Evolutionary conservation across 2,329 filamentous ascomycete genomes (phyloP).

Genomic region (Dothistroma pini): DNA sequence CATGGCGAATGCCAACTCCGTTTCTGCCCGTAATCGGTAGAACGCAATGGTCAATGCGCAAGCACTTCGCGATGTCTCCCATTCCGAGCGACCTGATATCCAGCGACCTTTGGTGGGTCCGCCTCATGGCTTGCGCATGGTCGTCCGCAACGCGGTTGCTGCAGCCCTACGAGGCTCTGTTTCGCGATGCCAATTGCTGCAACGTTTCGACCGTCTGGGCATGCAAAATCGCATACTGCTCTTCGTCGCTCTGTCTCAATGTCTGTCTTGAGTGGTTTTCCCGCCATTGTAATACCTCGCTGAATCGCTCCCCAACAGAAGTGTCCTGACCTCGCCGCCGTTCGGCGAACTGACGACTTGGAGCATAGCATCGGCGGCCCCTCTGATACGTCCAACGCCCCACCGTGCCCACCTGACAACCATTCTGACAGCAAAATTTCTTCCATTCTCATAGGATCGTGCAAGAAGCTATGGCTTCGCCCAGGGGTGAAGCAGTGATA

Average conservation of each 20-base stretch:
- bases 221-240: not conserved
- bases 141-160: not conserved
- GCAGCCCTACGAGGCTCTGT: not conserved
- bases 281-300: not conserved
- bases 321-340: not conserved
- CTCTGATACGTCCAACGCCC: not conserved
- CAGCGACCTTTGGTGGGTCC: not conserved
- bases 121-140: not conserved
- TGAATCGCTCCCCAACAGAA: not conserved
- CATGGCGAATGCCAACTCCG: not conserved
- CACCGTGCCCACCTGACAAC: not conserved
- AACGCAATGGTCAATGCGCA: too few relatives aligned
- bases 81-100: too few relatives aligned
- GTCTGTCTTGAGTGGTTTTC: not conserved
- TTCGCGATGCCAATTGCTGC: not conserved
- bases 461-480: not conserved
- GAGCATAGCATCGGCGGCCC: not conserved
- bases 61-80: too few relatives aligned
- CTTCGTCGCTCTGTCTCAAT: not conserved
- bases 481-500: not conserved
- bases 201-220: not conserved
- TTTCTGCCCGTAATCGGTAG: too few relatives aligned
- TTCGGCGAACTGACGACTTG: not conserved
- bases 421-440: not conserved
- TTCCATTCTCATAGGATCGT: not conserved